Evolutionary conservation across 1,284 basidiomycete genomes (phyloP).

Genomic region (Boletus mariae): DNA sequence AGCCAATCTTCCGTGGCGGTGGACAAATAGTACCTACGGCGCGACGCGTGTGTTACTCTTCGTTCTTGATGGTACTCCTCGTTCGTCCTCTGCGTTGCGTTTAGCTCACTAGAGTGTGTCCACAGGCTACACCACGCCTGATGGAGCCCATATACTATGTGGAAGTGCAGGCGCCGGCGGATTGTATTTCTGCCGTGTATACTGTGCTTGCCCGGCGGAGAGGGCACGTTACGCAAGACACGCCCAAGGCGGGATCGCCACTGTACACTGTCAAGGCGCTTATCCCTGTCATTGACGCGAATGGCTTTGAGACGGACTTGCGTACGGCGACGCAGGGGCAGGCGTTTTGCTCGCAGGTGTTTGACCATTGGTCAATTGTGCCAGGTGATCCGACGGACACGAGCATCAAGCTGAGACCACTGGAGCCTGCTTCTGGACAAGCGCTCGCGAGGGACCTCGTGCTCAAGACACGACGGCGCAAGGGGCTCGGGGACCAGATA

Average conservation of each 20-base stretch:
- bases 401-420: conserved; percentile 88
- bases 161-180: conserved; percentile 97
- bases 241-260: conserved; percentile 95
- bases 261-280: conserved; percentile 96
- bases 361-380: conserved; percentile 98
- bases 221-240: conserved; percentile 97
- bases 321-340: conserved; percentile 96
- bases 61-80: conserved; percentile 83
- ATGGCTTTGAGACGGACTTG: conserved; percentile 98
- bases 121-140: conserved; percentile 81
- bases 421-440: conserved; percentile 96
- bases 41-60: conserved; percentile 97
- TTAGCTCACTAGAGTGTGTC: not conserved
- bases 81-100: conserved; percentile 6
- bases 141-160: conserved; percentile 99
- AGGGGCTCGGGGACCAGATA: conserved; percentile 91
- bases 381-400: conserved; percentile 98
- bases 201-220: conserved; percentile 94
- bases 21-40: conserved; percentile 99
- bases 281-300: conserved; percentile 97
- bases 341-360: conserved; percentile 93
- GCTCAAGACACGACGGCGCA: conserved; percentile 93
- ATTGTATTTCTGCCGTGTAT: conserved; percentile 97
- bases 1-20: conserved; percentile 96
- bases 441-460: conserved; percentile 89